A percentile compares a stretch with the other conserved stretches of the same genome.
These are phyloP conservation scores for Penicillium turbatum DNA, from an alignment of 495 filamentous ascomycete genomes.

Conservation along the genomic window DNA sequence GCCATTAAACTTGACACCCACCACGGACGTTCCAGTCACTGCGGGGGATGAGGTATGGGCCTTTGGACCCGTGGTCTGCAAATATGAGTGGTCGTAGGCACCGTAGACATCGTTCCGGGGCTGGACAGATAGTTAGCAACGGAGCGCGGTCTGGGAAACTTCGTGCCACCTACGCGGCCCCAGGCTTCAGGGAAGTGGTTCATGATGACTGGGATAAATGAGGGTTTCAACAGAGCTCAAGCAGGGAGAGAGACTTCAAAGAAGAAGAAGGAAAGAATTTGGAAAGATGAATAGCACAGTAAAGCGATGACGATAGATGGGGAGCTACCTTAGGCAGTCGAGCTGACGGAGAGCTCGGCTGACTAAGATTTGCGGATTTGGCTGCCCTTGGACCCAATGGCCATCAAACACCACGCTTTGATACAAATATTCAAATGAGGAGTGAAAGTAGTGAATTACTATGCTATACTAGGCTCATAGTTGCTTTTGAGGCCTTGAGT, in stretches of 20 bases:
- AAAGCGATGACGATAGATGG: slow-evolving; percentile 24
- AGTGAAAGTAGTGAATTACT: not conserved
- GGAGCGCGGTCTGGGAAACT: slow-evolving; percentile 23
- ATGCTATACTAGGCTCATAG: not conserved
- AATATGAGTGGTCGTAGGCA: slow-evolving; percentile 79
- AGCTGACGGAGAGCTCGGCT: slow-evolving; percentile 42
- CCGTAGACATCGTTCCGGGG: slow-evolving; percentile 95
- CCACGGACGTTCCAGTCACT: slow-evolving; percentile 92
- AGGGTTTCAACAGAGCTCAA: not conserved
- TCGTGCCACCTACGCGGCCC: slow-evolving; percentile 72
- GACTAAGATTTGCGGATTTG: slow-evolving; percentile 13
- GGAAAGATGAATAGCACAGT: slow-evolving; percentile 13
- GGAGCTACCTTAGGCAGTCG: slow-evolving; percentile 34
- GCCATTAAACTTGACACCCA: slow-evolving; percentile 91
- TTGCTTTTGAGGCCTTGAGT: not conserved
- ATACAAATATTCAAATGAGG: not conserved
- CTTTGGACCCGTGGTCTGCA: slow-evolving; percentile 67
- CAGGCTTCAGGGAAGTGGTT: slow-evolving; percentile 94
- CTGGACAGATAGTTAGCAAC: slow-evolving; percentile 45
- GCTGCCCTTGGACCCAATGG: not conserved
- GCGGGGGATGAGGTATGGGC: slow-evolving; percentile 84
- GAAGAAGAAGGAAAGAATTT: slow-evolving; percentile 12
- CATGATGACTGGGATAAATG: slow-evolving; percentile 50
- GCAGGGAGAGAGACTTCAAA: not conserved
- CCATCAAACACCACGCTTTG: not conserved